phyloP scores from a whole-genome alignment of 768 basidiomycete species.

The Heimioporus sp. region DNA sequence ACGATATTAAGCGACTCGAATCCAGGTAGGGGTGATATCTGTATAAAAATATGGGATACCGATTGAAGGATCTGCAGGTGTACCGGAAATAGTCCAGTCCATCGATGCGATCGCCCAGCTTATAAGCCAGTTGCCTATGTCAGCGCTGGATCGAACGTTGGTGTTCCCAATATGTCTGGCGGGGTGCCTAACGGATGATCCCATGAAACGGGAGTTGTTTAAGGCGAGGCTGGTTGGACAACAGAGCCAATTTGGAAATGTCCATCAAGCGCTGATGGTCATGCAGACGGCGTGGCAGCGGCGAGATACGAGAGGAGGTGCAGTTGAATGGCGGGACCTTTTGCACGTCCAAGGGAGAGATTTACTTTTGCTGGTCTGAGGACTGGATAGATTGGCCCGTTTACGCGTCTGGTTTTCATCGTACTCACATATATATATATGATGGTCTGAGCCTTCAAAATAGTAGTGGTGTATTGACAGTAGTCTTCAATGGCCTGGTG shows the following conservation, averaged over 20 bases:
- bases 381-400: slow-evolving; percentile 3
- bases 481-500: slow-evolving; percentile 13
- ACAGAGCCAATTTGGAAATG: slow-evolving; percentile 59
- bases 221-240: slow-evolving; percentile 53
- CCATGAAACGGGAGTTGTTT: slow-evolving; percentile 53
- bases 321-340: slow-evolving; percentile 61
- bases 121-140: slow-evolving; percentile 52
- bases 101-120: slow-evolving; percentile 54
- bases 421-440: slow-evolving; percentile 16
- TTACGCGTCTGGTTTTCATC: slow-evolving; percentile 9
- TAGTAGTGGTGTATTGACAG: slow-evolving; percentile 15
- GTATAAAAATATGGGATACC: neutral
- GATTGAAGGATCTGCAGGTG: slow-evolving; percentile 43
- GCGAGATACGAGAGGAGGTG: slow-evolving; percentile 51
- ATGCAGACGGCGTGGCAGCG: slow-evolving; percentile 74
- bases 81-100: slow-evolving; percentile 64
- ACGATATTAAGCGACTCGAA: slow-evolving; percentile 66
- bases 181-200: slow-evolving; percentile 71
- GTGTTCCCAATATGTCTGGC: slow-evolving; percentile 74
- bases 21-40: slow-evolving; percentile 52
- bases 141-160: slow-evolving; percentile 62
- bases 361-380: slow-evolving; percentile 30
- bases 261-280: slow-evolving; percentile 53
- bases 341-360: slow-evolving; percentile 31
- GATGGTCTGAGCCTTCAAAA: slow-evolving; percentile 1